Percentiles rank a stretch among this genome's conserved stretches.
Evolutionary conservation across 148 eudicot species (phyloP).

Genomic region (Chenopodium berlandieri): DNA sequence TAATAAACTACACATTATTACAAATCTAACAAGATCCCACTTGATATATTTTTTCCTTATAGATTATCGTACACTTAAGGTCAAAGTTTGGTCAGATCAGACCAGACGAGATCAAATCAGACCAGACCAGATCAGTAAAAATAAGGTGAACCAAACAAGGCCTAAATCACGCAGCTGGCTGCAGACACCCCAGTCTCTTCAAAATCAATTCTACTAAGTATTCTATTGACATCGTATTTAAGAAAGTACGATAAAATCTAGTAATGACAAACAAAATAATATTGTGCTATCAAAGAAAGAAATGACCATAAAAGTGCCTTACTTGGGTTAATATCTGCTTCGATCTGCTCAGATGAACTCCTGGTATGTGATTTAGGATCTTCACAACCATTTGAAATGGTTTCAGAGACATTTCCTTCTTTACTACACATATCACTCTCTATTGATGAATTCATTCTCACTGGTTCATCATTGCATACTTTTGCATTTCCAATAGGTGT

Average conservation of each 20-base stretch:
- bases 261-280: not conserved
- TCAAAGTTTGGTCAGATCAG: too few relatives aligned
- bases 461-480: constrained; percentile 31
- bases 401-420: constrained; percentile 35
- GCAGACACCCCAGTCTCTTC: not conserved
- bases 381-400: constrained; percentile 34
- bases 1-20: too few relatives aligned
- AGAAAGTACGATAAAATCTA: not conserved
- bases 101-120: too few relatives aligned
- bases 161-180: not conserved
- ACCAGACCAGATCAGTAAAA: too few relatives aligned
- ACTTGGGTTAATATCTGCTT: constrained; percentile 35
- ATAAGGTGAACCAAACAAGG: too few relatives aligned
- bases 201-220: too few relatives aligned
- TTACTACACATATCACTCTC: constrained; percentile 27
- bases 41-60: too few relatives aligned
- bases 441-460: constrained; percentile 17
- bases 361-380: constrained; percentile 31
- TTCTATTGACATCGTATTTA: not conserved
- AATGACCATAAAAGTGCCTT: constrained; percentile 19
- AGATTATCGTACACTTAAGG: too few relatives aligned
- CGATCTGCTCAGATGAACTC: constrained; percentile 31
- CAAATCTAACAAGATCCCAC: too few relatives aligned
- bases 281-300: constrained; percentile 5
- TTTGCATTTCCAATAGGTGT: constrained; percentile 17